Evolutionary conservation across 352 stramenopile species (phyloP), one percentile per base, ranked within the genome.

Genomic region (Thalassiosira exigua): DNA sequence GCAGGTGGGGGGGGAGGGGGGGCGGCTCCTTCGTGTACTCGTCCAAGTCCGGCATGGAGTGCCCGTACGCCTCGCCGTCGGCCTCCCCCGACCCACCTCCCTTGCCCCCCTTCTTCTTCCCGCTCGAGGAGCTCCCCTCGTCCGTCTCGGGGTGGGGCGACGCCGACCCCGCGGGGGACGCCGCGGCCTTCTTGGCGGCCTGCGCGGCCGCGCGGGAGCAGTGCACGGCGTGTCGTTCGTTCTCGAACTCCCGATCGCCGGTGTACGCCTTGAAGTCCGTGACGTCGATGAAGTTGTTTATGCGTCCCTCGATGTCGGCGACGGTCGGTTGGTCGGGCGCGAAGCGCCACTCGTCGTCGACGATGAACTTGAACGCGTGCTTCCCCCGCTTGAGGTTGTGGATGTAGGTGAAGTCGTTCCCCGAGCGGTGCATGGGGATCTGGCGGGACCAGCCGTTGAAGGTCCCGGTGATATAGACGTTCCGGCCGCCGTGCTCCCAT

Each of bases 351-450:
- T 99, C 97, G 73, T 99, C 97, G 80, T 99, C 97, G 26, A 99
- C 97, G 65, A 99, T 98, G 81, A 99, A 99, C 92, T 99, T 99
- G 89, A 98, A 99, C 67, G 97, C 97, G 88, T 99, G 97, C 81
- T 99, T 99, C 2, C 97, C 97, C 59, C 91, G 82, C 71, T 93
- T 95, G 2, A 99, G 91, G 85, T 99, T 98, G 74, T 98, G 96
- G 86, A 99, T 99, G 90, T 99, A 99, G 44, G 97, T 99, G 81
- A 99, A 99, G 85, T 99, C 97, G 76, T 99, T 99, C 66, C 97
- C 97, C 0, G 94, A 98, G 24, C 97, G 93, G 85, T 99, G 97
- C 97, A 99, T 99, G 22, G 97, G 96, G 61, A 98, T 98, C 84
- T 99, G 97, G 92, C 97, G 72, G 1, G 77, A 86, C 97, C 97